These are phyloP conservation scores for Emmonsia crescens DNA, from an alignment of 2,329 filamentous ascomycete species.

Conservation along the genomic window DNA sequence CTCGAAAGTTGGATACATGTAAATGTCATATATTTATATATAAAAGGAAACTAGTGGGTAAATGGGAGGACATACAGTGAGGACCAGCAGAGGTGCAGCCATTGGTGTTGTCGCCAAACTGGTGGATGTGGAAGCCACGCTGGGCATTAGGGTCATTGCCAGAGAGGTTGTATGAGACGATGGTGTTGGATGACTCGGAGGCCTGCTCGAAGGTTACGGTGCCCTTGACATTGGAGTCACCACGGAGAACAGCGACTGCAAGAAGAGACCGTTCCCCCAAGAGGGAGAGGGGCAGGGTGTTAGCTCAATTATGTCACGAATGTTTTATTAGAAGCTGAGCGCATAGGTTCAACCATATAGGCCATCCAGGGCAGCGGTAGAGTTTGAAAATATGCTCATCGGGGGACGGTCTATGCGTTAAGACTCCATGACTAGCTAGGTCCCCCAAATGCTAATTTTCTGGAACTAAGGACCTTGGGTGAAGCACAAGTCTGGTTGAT, in stretches of 20 bases:
- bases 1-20: background rate
- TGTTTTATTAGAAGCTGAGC: constrained; percentile 11
- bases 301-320: background rate
- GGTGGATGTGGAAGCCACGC: constrained; percentile 97
- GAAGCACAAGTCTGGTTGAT: constrained; percentile 1
- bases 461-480: constrained; percentile 8
- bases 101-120: constrained; percentile 99
- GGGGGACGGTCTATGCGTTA: background rate
- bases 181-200: constrained; percentile 70
- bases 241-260: constrained; percentile 87
- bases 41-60: background rate
- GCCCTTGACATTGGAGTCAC: constrained; percentile 91
- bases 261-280: no score
- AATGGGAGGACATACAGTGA: constrained; percentile 69
- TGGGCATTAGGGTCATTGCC: constrained; percentile 91
- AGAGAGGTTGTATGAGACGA: constrained; percentile 80
- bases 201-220: constrained; percentile 93
- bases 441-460: constrained; percentile 9
- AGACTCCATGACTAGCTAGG: background rate
- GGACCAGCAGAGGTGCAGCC: constrained; percentile 97
- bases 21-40: background rate
- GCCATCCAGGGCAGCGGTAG: background rate
- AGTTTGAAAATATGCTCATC: constrained; percentile 5
- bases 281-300: background rate
- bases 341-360: background rate